Percentiles rank a stretch among this genome's conserved stretches.
phyloP scores from a whole-genome alignment of 331 rosid genomes.

The Quercus tomentella region DNA sequence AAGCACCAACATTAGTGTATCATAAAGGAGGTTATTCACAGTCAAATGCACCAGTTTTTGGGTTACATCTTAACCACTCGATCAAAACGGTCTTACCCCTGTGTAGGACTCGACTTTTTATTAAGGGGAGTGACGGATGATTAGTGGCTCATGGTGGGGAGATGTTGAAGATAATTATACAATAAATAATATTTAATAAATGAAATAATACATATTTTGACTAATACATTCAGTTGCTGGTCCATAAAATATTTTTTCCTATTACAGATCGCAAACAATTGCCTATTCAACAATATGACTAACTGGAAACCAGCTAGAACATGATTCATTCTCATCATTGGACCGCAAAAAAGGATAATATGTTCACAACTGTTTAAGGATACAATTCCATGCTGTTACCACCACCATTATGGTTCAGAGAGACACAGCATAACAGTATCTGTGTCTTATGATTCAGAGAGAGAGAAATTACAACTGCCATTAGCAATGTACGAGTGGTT shows the following conservation, averaged over 20 bases:
- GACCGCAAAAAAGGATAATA: not conserved
- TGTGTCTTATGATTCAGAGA: not conserved
- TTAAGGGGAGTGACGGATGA: no score
- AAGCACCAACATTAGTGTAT: constrained; percentile 4
- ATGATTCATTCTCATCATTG: not conserved
- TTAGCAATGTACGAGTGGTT: no score
- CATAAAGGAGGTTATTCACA: not conserved
- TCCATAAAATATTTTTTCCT: not conserved
- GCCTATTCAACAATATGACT: not conserved
- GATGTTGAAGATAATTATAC: no score
- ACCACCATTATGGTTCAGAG: not conserved
- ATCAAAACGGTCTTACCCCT: no score
- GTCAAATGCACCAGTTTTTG: not conserved
- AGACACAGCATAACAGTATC: not conserved
- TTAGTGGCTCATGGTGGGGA: no score
- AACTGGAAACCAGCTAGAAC: not conserved
- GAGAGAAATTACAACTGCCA: no score
- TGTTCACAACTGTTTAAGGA: not conserved
- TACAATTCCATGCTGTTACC: not conserved
- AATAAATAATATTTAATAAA: not conserved
- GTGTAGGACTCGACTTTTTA: no score
- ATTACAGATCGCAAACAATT: not conserved
- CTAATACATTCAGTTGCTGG: not conserved
- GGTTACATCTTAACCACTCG: no score
- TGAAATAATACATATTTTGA: not conserved